These are phyloP conservation scores for Colletotrichum musicola DNA, from an alignment of 2,329 filamentous ascomycete genomes.

Conservation along the genomic window DNA sequence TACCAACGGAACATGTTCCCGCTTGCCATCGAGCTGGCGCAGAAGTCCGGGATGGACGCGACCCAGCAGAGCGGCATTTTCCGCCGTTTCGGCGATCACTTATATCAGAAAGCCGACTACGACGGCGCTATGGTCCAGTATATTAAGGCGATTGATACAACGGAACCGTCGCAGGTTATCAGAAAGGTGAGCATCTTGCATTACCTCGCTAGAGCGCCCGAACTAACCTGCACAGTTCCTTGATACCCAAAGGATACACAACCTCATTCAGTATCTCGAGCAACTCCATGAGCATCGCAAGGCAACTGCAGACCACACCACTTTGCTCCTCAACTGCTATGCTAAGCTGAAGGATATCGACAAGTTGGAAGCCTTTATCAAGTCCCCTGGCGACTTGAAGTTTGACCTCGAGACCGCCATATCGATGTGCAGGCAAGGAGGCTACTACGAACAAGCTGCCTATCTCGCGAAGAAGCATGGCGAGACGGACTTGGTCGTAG, in stretches of 20 bases:
- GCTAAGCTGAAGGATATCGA: slow-evolving; percentile 97
- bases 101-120: slow-evolving; percentile 96
- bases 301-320: slow-evolving; percentile 95
- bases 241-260: slow-evolving; percentile 97
- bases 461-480: slow-evolving; percentile 95
- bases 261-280: slow-evolving; percentile 96
- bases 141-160: slow-evolving; percentile 93
- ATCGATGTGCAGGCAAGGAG: slow-evolving; percentile 95
- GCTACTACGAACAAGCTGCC: slow-evolving; percentile 96
- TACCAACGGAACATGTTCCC: slow-evolving; percentile 95
- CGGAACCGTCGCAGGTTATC: slow-evolving; percentile 95
- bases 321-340: slow-evolving; percentile 94
- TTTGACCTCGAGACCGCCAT: slow-evolving; percentile 98
- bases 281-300: slow-evolving; percentile 94
- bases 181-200: slow-evolving; percentile 73
- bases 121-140: slow-evolving; percentile 99
- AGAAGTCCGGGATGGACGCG: slow-evolving; percentile 84
- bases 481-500: slow-evolving; percentile 92
- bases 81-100: slow-evolving; percentile 90
- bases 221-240: slow-evolving; percentile 74
- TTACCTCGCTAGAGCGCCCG: not conserved
- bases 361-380: slow-evolving; percentile 97
- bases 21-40: slow-evolving; percentile 90
- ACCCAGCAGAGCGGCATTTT: slow-evolving; percentile 92
- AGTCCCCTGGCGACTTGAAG: slow-evolving; percentile 91